phyloP scores from a whole-genome alignment of 1,284 basidiomycete species.

The Apiotrichum siamense region DNA sequence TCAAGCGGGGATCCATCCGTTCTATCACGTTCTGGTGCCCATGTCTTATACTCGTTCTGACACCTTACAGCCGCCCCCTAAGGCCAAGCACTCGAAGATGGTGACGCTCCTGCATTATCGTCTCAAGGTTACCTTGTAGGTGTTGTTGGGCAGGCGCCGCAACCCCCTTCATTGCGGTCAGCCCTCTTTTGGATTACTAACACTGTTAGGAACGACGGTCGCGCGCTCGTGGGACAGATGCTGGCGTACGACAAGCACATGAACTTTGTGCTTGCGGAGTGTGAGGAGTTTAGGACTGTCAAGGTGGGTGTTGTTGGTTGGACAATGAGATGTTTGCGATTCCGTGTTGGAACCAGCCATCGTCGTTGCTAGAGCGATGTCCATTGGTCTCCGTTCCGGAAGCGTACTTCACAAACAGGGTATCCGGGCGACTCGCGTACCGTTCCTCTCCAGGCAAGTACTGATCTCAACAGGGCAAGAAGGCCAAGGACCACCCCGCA shows the following conservation, averaged over 20 bases:
- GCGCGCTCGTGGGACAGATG: conserved; percentile 94
- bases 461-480: conserved; percentile 39
- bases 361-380: background rate
- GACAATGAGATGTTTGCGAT: no score
- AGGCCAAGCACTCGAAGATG: conserved; percentile 97
- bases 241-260: conserved; percentile 99
- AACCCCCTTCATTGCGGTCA: background rate
- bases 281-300: conserved; percentile 88
- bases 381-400: no score
- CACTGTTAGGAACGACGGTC: conserved; percentile 70
- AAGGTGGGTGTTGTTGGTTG: conserved; percentile 46
- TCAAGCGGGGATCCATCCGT: no score
- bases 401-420: no score
- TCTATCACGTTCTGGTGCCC: no score
- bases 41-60: no score
- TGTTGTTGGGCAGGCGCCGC: no score
- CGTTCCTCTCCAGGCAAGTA: background rate
- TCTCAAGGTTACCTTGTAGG: conserved; percentile 83
- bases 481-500: conserved; percentile 41
- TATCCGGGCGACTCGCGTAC: no score
- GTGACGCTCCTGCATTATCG: conserved; percentile 96
- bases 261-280: conserved; percentile 97
- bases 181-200: conserved; percentile 1
- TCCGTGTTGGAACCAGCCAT: no score
- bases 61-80: conserved; percentile 52